Evolutionary conservation across 176 grass and related monocot species (phyloP), one percentile per base, ranked within the genome.

Genomic region (Carex kokanica): DNA sequence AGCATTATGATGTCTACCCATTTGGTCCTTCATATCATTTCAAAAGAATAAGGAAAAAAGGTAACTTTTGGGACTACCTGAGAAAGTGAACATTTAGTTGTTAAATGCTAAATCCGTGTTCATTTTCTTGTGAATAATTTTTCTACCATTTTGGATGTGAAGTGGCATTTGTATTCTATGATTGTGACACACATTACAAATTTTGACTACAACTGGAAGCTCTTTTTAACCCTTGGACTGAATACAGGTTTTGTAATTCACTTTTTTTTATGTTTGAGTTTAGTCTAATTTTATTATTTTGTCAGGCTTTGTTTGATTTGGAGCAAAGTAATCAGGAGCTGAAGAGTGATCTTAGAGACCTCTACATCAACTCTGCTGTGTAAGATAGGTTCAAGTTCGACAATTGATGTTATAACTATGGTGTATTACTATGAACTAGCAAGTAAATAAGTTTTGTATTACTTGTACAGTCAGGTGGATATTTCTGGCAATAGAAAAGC

Each of bases 301-400:
- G 73, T 57, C 60, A 98, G 96, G 93, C 93, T 74, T 95, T 98
- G 84, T 98, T 98, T 60, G 96, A 98, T 84, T 88, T 98, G 79
- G 96, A 98, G 91, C 93, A 93, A 64, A 86, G 86, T 36, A 95
- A 95, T 67, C 85, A 87, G 47, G 96, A 98, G 83, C 83, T 98
- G 17, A 98, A 98, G 86, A 95, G 91, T 81, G 96, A 98, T 2
- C 84, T 95, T 75, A 98, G 95, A 82, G 96, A 98, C 25, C 91
- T 98, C 6, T 98, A 93, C 88, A 93, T 98, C 68, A 98, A 95
- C 83, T 73, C 78, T 85, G 96, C 93, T 25, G 10, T 87, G 96
- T 95, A 87, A 86, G 80, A 38, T 45, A 25, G 43, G 85, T 67
- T 10, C 8, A 12, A 1, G 1, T 73, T 81, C 10, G 6, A 80